Evolutionary conservation across 495 filamentous ascomycete species (phyloP), one percentile per base, ranked within the genome.

Genomic region (Penicillium tannophilum): DNA sequence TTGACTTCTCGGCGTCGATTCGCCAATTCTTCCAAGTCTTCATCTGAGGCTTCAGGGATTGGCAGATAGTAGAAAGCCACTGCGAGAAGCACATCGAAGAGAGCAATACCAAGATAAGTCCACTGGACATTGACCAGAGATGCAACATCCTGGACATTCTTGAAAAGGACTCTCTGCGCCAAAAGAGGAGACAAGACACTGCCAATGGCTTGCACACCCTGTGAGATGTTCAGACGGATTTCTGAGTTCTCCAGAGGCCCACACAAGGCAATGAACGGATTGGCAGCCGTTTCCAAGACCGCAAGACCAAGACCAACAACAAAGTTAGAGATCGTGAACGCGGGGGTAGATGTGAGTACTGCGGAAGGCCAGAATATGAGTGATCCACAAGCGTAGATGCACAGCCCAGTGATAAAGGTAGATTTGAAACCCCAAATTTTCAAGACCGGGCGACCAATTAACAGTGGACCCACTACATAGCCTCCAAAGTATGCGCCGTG

Each of bases 311-410:
- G 76, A 0, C 85, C 88, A 10, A 88, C 82, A 54, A 90, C 82
- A 59, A 89, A 86, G 60, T 90, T 89, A 3, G 84, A 87, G 45
- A 88, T 66, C 12, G 84, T 73, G 54, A 89, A 88, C 4, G 87
- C 86, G 4, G 81, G 74, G 33, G 86, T 88, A 1, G 86, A 89
- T 1, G 80, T 82, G 41, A 89, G 73, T 8, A 90, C 86, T 2
- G 87, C 85, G 7, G 86, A 86, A 1, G 88, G 88, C 88, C 88
- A 90, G 71, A 89, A 90, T 14, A 89, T 73, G n/a, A 90, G 69
- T 1, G 84, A 79, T 0, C 88, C 88, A 54, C 81, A 83, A 8
- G 82, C 84, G 62, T 88, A 88, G 10, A 88, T 79, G 60, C 76
- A 79, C 2, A 90, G 75, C 1, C 88, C 88, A 4, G 84, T 79